Percentiles rank a stretch among this genome's conserved stretches.
Conservation (phyloP, 768 basidiomycete genomes). For the Roridomyces roridus region DNA sequence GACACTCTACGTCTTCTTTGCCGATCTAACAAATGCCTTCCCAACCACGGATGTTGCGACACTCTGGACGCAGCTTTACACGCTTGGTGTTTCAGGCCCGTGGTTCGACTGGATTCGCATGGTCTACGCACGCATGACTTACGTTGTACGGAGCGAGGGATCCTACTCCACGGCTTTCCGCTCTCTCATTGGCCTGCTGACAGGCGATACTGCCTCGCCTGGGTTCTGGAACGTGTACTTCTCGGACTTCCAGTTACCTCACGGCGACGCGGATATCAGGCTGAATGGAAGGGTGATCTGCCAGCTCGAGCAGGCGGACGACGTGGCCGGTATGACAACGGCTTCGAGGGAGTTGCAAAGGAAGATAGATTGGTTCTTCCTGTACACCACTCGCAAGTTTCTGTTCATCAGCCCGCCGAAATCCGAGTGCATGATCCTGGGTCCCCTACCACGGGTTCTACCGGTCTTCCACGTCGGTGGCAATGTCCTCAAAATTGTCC, state of each 20-base stretch:
- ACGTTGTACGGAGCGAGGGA: background rate
- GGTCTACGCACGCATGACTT: background rate
- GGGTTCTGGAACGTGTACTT: constrained; percentile 33
- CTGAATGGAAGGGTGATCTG: constrained; percentile 17
- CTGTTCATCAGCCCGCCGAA: constrained; percentile 29
- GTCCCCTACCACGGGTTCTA: background rate
- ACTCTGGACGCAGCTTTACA: constrained; percentile 32
- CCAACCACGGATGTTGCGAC: constrained; percentile 28
- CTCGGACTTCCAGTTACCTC: constrained; percentile 21
- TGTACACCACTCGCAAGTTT: constrained; percentile 29
- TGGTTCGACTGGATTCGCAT: background rate
- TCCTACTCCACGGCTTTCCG: background rate
- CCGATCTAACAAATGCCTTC: constrained; percentile 39
- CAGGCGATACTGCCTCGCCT: constrained; percentile 33
- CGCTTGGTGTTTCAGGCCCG: background rate
- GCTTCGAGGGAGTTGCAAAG: too few relatives aligned
- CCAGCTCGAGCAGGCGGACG: constrained; percentile 33
- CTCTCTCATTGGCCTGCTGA: constrained; percentile 29
- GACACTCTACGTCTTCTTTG: constrained; percentile 29
- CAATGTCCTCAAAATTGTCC: background rate
- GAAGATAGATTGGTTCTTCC: constrained; percentile 22
- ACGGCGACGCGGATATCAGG: constrained; percentile 22
- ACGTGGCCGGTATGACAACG: too few relatives aligned
- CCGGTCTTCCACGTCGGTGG: constrained; percentile 4
- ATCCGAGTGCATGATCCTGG: constrained; percentile 26